A percentile compares a stretch with the other conserved stretches of the same genome.
These are phyloP conservation scores for Thielaviopsis ethacetica DNA, from an alignment of 2,329 filamentous ascomycete genomes.

Conservation along the genomic window DNA sequence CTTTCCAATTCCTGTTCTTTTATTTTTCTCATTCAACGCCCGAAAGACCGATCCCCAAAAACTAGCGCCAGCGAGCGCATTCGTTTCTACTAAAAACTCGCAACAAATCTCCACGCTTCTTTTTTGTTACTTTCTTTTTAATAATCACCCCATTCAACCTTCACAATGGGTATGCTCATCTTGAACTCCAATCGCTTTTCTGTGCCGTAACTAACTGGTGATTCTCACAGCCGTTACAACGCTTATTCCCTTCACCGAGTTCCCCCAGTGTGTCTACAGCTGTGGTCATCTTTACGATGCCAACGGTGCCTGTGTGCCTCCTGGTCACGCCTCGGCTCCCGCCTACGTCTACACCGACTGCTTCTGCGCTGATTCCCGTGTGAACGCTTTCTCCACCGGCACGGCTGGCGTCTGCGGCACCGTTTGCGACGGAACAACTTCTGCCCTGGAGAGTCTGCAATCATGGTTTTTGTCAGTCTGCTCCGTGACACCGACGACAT, in stretches of 20 bases:
- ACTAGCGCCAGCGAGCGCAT: background rate
- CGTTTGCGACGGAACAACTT: constrained; percentile 30
- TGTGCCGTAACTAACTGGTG: background rate
- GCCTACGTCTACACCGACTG: constrained; percentile 46
- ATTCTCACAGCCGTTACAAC: constrained; percentile 23
- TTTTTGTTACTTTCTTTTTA: background rate
- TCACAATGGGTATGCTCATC: background rate
- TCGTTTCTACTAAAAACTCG: background rate
- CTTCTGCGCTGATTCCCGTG: constrained; percentile 51
- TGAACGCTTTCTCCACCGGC: constrained; percentile 40
- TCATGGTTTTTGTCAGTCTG: constrained; percentile 59
- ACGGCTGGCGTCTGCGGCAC: constrained; percentile 45
- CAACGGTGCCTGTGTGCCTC: constrained; percentile 54
- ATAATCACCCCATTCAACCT: background rate
- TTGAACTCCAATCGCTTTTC: background rate
- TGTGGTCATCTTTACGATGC: constrained; percentile 52
- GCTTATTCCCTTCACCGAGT: constrained; percentile 37
- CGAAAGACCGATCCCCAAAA: background rate
- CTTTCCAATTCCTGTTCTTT: background rate
- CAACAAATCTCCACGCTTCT: background rate
- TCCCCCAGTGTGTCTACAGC: constrained; percentile 44
- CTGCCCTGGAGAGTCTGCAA: constrained; percentile 38
- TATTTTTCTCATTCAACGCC: background rate
- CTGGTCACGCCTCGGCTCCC: constrained; percentile 23
- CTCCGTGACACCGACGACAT: constrained; percentile 19